phyloP scores from a whole-genome alignment of 2,329 filamentous ascomycete species.

The Sarocladium kiliense region DNA sequence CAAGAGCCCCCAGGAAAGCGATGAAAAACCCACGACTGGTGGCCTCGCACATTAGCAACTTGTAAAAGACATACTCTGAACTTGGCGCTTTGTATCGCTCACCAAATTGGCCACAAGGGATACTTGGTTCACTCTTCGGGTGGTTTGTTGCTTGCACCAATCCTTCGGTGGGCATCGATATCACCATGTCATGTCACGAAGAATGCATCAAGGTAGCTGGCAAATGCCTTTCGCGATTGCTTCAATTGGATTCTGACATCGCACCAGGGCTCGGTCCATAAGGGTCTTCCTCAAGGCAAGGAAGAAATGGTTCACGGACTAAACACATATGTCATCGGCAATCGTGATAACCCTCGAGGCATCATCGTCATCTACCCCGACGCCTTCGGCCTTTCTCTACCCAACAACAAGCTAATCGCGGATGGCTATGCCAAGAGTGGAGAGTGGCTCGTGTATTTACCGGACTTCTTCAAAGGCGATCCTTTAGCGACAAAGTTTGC shows the following conservation, averaged over 20 bases:
- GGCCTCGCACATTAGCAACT: too few species aligned
- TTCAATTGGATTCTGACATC: background rate
- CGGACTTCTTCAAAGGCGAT: conserved; percentile 43
- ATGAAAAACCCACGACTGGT: too few species aligned
- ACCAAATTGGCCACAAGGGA: too few species aligned
- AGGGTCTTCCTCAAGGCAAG: conserved; percentile 7
- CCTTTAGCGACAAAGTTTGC: background rate
- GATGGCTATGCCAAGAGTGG: conserved; percentile 40
- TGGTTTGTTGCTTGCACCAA: too few species aligned
- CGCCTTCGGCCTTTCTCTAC: conserved; percentile 46
- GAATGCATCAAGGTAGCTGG: background rate
- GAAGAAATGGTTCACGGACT: conserved; percentile 15
- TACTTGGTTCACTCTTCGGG: too few species aligned
- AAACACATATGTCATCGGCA: conserved; percentile 19
- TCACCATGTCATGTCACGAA: background rate
- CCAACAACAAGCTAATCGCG: conserved; percentile 45
- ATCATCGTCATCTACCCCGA: conserved; percentile 49
- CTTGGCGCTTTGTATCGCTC: too few species aligned
- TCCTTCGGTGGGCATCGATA: too few species aligned
- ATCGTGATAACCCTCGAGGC: conserved; percentile 25
- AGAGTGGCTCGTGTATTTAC: conserved; percentile 42
- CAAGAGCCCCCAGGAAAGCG: too few species aligned
- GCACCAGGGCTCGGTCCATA: background rate
- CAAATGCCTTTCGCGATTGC: background rate
- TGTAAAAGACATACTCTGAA: too few species aligned